Evolutionary conservation across 2,329 filamentous ascomycete species (phyloP), one percentile per base, ranked within the genome.

Genomic region (Trichoderma koningii): DNA sequence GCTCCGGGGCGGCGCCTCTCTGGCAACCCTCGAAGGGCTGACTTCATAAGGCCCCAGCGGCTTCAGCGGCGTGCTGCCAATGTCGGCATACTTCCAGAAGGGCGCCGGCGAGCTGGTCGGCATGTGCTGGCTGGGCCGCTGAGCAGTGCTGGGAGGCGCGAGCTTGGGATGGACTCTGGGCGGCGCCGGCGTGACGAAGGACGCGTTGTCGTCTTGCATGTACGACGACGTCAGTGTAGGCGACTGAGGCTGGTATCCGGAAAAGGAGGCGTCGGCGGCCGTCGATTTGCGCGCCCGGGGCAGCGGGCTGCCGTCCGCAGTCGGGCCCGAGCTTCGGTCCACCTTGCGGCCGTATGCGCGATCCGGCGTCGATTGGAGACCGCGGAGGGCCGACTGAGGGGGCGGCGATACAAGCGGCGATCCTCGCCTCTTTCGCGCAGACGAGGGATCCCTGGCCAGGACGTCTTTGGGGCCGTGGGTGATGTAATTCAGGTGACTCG

Each of bases 51-150:
- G 75, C 0, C 75, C 71, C 4, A 77, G 70, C 15, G 80, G 77
- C 70, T 81, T 81, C 61, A 90, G 79, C 1, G 91, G 91, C 2
- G 90, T 93, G 75, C 87, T 91, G 28, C 86, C 85, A 66, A 92
- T 85, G 69, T 93, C 90, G 47, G 90, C 88, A 76, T 91, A 95
- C 75, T 91, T 93, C 92, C 92, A 96, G 76, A 96, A 95, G 0
- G 91, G 91, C 1, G 92, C 92, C 0, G 92, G 92, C 38, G 90
- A 93, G 70, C 89, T 92, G 52, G 92, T 93, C 41, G 91, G 90
- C 85, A 94, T 92, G 75, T 92, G 91, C 72, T 93, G 90, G 73
- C 90, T 93, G 10, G 92, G 92, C 63, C 91, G 83, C 73, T 93
- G 90, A 5, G 90, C 87, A 6, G 91, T 94, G 71, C 89, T 93